Evolutionary conservation across 1,284 basidiomycete genomes (phyloP), one percentile per base, ranked within the genome.

Genomic region (Irpex sp.): DNA sequence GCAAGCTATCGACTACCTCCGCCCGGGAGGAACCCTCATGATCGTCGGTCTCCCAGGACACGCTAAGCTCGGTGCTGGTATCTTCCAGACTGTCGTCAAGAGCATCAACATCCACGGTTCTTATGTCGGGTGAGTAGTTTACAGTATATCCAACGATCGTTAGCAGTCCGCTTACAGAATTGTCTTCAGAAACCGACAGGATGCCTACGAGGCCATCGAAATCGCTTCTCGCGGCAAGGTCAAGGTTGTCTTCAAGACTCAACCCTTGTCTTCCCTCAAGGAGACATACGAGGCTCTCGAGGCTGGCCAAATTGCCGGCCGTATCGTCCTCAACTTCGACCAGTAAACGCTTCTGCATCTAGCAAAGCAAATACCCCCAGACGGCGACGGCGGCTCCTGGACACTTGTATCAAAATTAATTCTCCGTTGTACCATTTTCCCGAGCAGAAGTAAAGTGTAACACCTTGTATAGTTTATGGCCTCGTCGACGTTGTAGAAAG

Each of bases 81-180:
- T 94, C 68, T 94, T 94, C 81, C 92, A 84, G 77, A 89, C 86
- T 1, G 90, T 92, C 56, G 81, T 85, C 72, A 87, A 89, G 77
- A 83, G 79, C 68, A 87, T 90, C 66, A 82, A 78, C 62, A 87
- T 93, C 70, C 78, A 87, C 59, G 90, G 90, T 5, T 89, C 87
- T 3, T 93, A 93, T 71, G 90, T 94, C 59, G 92, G 82, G 68
- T 71, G 46, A 46, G 70, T 63, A 1, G 6, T 43, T 8, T 26
- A 37, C 43, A 3, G 50, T 49, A 43, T 43, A 9, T 5, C 39
- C 39, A 4, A 9, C 15, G 39, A 43, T 13, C 17, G 9, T 62
- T 15, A n/a, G 2, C n/a, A 43, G 19, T 61, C 21, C 46, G 46
- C 39, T 57, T 5, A 62, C 55, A 5, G 6, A 33, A 33, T 55